Evolutionary conservation across 192 early-diverging fungal species (phyloP), one percentile per base, ranked within the genome.

Genomic region (Podila minutissima): DNA sequence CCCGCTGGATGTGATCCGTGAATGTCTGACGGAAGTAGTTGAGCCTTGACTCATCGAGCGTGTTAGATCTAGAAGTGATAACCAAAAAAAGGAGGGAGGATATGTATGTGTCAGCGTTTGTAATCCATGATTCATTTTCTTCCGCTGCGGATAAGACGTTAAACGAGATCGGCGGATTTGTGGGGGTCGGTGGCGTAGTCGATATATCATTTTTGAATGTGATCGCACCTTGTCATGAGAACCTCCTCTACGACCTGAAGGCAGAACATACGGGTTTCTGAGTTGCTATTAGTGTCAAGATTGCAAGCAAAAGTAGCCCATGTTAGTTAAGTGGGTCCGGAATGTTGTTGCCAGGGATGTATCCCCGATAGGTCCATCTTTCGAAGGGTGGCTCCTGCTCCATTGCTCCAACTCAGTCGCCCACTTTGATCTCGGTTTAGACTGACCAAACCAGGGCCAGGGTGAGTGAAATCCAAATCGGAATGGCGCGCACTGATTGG

Each of bases 221-320:
- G 20, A 24, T 55, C 17, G 20, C 82, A 90, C 89, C 93, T 89
- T 50, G 84, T 85, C 76, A 84, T 70, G 12, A 95, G 71, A 19
- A 89, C 84, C 29, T 92, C 89, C 72, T 97, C 96, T 26, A 98
- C 64, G 2, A 93, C 89, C 75, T 97, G 94, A 26, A 97, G 86
- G 60, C 92, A 90, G 86, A 95, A 95, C 70, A 96, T 87, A 5
- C 95, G 92, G n/a, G 92, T 89, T 70, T 94, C 89, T n/a, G 93
- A 87, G 11, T 88, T 73, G 53, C 94, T 94, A 72, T 41, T 66
- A 37, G 58, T 53, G 37, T 5, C 10, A 37, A 37, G 35, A 15
- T 28, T 12, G 35, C 3, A 67, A 66, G 20, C 38, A 28, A 67
- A 19, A 72, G 49, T 19, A 28, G 32, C 26, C 0, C 10, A 57